These are phyloP conservation scores for Myochromella boudieri DNA, from an alignment of 768 basidiomycete species.

Conservation along the genomic window DNA sequence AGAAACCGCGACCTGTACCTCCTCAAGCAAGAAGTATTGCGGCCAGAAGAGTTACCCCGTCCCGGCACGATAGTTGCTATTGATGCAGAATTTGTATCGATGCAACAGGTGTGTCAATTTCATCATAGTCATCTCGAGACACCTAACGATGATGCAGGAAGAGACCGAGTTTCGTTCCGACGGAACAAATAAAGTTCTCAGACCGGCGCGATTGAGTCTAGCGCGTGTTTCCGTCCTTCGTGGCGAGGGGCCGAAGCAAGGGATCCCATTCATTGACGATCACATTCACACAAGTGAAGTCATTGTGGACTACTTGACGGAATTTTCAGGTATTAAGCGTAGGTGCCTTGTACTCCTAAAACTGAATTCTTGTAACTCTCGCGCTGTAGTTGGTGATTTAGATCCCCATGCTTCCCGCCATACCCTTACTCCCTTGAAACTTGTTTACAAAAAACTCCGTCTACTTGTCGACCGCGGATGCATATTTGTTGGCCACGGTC, in stretches of 20 bases:
- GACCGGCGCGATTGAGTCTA: conserved; percentile 88
- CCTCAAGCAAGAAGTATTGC: conserved; percentile 79
- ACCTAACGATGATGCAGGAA: conserved; percentile 51
- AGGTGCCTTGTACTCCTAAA: conserved; percentile 22
- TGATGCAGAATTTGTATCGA: conserved; percentile 96
- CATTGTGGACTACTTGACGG: conserved; percentile 95
- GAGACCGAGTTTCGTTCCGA: conserved; percentile 95
- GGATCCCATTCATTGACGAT: conserved; percentile 94
- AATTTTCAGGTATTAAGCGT: conserved; percentile 96
- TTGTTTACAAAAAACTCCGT: conserved; percentile 98
- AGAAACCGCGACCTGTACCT: conserved; percentile 75
- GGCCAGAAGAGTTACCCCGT: conserved; percentile 73
- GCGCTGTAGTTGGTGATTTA: conserved; percentile 78
- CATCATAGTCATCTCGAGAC: not conserved
- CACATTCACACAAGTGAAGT: conserved; percentile 95
- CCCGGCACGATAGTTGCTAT: conserved; percentile 91
- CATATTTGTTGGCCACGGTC: conserved; percentile 95
- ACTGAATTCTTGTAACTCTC: conserved; percentile 5
- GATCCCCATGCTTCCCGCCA: conserved; percentile 81
- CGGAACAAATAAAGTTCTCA: conserved; percentile 88
- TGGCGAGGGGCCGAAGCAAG: conserved; percentile 77
- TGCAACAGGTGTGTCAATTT: conserved; percentile 72
- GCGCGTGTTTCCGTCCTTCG: conserved; percentile 94
- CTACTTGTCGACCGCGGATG: conserved; percentile 92
- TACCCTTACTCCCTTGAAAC: conserved; percentile 91